Conservation (phyloP, 352 stramenopile genomes). For the Globisporangium perplexum region DNA sequence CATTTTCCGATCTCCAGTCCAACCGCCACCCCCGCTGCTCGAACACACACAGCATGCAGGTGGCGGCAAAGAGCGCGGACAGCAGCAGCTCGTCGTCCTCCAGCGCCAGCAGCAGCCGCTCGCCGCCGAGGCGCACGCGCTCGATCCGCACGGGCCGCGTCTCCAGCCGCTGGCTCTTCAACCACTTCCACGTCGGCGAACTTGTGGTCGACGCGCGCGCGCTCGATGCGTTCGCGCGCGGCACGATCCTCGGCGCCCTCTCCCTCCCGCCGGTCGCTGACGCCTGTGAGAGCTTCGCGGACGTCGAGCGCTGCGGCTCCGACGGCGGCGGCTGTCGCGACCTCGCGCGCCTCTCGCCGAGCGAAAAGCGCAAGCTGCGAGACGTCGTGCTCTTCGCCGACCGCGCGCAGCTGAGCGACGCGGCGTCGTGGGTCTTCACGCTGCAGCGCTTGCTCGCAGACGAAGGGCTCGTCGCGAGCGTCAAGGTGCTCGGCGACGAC, state of each 20-base stretch:
- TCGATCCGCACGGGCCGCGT: conserved; percentile 23
- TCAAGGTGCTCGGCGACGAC: conserved; percentile 34
- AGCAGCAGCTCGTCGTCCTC: conserved; percentile 2
- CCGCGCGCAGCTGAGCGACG: conserved; percentile 16
- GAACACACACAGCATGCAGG: background rate
- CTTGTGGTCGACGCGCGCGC: conserved; percentile 53
- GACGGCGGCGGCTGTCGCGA: conserved; percentile 6
- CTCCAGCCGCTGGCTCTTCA: conserved; percentile 64
- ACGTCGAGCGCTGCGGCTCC: conserved; percentile 17
- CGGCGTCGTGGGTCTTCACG: conserved; percentile 28
- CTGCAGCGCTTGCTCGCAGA: conserved; percentile 38
- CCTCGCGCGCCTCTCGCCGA: conserved; percentile 16
- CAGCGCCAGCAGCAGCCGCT: background rate
- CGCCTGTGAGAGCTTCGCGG: conserved; percentile 11
- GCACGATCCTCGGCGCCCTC: conserved; percentile 46
- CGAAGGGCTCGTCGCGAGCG: conserved; percentile 35
- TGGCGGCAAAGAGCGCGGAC: background rate
- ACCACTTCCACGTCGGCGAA: conserved; percentile 62
- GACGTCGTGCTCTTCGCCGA: conserved; percentile 53
- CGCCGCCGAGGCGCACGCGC: conserved; percentile 12
- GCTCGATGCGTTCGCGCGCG: conserved; percentile 18
- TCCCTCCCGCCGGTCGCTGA: conserved; percentile 30
- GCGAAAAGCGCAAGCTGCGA: conserved; percentile 37
- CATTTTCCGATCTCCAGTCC: too few species aligned
- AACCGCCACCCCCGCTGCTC: too few species aligned